Conservation (phyloP, 78 protist genomes). For the Dictyostelium purpureum region DNA sequence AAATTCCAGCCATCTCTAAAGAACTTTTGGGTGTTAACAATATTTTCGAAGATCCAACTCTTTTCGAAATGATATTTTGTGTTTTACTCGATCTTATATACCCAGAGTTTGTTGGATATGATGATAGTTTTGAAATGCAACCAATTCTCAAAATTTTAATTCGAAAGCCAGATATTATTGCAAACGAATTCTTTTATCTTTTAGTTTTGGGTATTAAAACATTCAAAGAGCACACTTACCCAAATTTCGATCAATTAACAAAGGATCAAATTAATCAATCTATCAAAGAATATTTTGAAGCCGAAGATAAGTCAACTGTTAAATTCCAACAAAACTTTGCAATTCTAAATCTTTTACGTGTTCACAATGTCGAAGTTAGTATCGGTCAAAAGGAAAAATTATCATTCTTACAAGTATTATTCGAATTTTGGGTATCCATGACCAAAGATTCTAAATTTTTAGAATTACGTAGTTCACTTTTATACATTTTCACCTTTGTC, state of each 20-base stretch:
- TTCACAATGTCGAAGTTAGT: conserved; percentile 33
- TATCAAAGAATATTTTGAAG: background rate
- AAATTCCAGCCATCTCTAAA: background rate
- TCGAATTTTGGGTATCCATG: conserved; percentile 40
- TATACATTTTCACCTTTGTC: conserved; percentile 3
- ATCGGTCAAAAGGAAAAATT: conserved; percentile 16
- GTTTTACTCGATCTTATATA: conserved; percentile 1
- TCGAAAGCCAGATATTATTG: conserved; percentile 21
- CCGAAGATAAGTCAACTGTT: background rate
- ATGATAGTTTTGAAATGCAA: conserved; percentile 41
- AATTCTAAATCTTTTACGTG: conserved; percentile 11
- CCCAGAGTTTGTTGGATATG: conserved; percentile 33
- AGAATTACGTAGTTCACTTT: conserved; percentile 17
- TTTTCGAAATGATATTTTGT: conserved; percentile 47
- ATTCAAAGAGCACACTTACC: background rate
- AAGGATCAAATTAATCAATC: background rate
- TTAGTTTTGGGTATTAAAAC: conserved; percentile 43
- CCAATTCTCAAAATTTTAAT: conserved; percentile 17
- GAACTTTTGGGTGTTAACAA: background rate
- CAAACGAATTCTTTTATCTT: conserved; percentile 38
- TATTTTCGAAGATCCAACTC: conserved; percentile 53
- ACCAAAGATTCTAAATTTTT: conserved; percentile 12
- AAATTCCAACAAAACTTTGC: background rate
- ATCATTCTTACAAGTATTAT: conserved; percentile 25
- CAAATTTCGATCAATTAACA: background rate